Conservation (phyloP, 176 grass and related monocot species). For the Canna indica region DNA sequence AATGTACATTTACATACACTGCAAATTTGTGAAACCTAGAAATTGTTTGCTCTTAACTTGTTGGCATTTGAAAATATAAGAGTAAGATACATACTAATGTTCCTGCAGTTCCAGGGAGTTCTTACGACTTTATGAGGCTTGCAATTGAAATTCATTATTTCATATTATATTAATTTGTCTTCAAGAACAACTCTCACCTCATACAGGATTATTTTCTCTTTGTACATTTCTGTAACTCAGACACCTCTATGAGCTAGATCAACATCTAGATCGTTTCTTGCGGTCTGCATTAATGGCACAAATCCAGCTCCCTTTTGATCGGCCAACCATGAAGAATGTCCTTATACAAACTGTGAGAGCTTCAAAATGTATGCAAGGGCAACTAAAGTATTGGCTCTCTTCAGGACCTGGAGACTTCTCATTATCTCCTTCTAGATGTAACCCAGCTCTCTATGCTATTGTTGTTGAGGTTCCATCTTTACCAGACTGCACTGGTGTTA, state of each 20-base stretch:
- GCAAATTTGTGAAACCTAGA: no score
- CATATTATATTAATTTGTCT: background rate
- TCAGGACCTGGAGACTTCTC: conserved; percentile 78
- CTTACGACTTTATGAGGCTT: background rate
- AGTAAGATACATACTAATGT: background rate
- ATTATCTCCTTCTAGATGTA: conserved; percentile 63
- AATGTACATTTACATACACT: no score
- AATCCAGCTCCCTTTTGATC: conserved; percentile 50
- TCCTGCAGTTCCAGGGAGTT: background rate
- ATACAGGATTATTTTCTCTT: conserved; percentile 3
- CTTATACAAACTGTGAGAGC: conserved; percentile 60
- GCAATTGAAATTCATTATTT: background rate
- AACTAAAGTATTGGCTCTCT: conserved; percentile 87
- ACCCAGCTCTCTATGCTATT: conserved; percentile 53
- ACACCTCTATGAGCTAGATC: conserved; percentile 87
- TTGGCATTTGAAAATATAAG: background rate
- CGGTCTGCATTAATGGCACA: conserved; percentile 64
- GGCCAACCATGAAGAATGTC: conserved; percentile 42
- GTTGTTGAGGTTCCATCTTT: conserved; percentile 44
- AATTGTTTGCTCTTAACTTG: no score
- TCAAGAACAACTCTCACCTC: background rate
- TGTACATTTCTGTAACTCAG: conserved; percentile 31
- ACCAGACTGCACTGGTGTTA: conserved; percentile 36
- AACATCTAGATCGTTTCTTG: conserved; percentile 71
- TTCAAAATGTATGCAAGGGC: conserved; percentile 73